Base-by-base conservation (phyloP, 148 eudicot genomes). In the Hydrangea macrophylla region DNA sequence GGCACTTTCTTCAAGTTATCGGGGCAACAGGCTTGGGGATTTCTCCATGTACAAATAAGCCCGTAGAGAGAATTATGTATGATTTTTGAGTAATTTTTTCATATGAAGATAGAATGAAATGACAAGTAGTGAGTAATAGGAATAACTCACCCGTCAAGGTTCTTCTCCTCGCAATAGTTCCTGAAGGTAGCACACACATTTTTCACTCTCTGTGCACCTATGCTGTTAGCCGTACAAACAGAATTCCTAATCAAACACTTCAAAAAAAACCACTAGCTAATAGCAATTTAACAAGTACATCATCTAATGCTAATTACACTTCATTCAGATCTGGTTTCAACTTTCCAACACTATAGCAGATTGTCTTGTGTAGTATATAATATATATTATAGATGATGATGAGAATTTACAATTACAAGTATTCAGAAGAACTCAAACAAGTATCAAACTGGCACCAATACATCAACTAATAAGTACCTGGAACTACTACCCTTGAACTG, bases 401-500 rank as follows among this genome's bases (percentile, higher is more conserved):
- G 5, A 35, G 39, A 3, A 4, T 3, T 35, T 35, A 35, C 4
- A 35, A 35, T 54, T 24, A 54, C 26, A 54, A 54, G 10, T 55
- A 25, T 55, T 55, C n/a, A 9, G 1, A 7, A 25, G 7, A 55
- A 55, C 59, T 1, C 59, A 27, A 18, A 25, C 27, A 25, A 25
- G 31, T 25, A 27, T 25, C 5, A 55, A 55, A 25, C 9, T 0
- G 27, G 27, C 7, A 55, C 6, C 45, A 24, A 17, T 1, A 36
- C 2, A 36, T 7, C 20, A 54, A 26, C n/a, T 27, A 9, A 9
- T 42, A 15, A n/a, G 23, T 78, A 87, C 92, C 89, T 87, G 28
- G 86, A 78, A 48, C 92, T 84, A 69, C 92, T 80, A 27, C 92
- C 92, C 80, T 84, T 84, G 69, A 86, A 72, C 77, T 86, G 87